phyloP scores from a whole-genome alignment of 164 flowering plant species.

The Stephania yunnanensis region DNA sequence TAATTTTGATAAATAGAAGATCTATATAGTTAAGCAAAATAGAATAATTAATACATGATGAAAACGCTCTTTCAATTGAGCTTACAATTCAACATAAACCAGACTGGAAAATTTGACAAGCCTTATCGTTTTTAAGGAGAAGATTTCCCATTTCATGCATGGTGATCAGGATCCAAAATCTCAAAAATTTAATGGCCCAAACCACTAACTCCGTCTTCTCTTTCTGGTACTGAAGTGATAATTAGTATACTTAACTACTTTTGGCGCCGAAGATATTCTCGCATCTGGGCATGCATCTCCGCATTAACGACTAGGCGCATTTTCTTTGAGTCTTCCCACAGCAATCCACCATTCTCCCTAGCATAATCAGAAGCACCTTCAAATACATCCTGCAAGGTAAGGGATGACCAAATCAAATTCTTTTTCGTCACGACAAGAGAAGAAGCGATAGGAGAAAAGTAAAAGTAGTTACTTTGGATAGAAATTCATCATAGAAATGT shows the following conservation, averaged over 20 bases:
- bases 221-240: neutral
- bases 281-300: slow-evolving; percentile 56
- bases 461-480: slow-evolving; percentile 48
- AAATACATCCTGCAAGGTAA: slow-evolving; percentile 56
- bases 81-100: too few species aligned
- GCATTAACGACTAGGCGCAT: slow-evolving; percentile 69
- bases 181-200: too few species aligned
- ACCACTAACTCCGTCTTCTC: too few species aligned
- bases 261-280: slow-evolving; percentile 57
- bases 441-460: neutral
- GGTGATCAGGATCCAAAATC: too few species aligned
- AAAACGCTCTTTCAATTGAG: too few species aligned
- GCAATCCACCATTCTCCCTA: slow-evolving; percentile 53
- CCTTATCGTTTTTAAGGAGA: too few species aligned
- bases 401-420: neutral
- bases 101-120: too few species aligned
- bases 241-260: slow-evolving; percentile 22
- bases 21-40: too few species aligned
- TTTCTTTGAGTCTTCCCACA: slow-evolving; percentile 71
- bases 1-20: too few species aligned
- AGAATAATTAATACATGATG: too few species aligned
- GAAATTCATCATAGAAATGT: slow-evolving; percentile 68
- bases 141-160: too few species aligned
- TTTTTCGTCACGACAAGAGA: neutral
- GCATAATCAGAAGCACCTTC: slow-evolving; percentile 81